Conservation (phyloP, 2,329 filamentous ascomycete genomes). For the Neofusicoccum sp. region DNA sequence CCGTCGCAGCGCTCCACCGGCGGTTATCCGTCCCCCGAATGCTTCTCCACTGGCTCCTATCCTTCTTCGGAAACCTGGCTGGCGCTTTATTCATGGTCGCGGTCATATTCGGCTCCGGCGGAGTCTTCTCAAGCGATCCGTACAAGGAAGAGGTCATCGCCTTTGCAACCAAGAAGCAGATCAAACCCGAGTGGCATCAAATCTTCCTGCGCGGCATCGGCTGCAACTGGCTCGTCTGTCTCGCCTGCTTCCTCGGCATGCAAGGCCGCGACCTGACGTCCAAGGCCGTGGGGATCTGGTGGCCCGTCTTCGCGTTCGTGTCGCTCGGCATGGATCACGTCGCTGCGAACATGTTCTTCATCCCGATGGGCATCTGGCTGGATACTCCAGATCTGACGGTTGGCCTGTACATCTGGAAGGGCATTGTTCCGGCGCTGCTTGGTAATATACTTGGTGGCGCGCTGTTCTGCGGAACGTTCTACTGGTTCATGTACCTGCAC, state of each 20-base stretch:
- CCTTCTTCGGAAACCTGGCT: slow-evolving; percentile 54
- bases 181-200: slow-evolving; percentile 25
- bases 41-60: slow-evolving; percentile 48
- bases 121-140: slow-evolving; percentile 41
- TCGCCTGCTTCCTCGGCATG: slow-evolving; percentile 29
- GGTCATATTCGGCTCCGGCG: slow-evolving; percentile 55
- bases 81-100: slow-evolving; percentile 53
- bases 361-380: slow-evolving; percentile 32
- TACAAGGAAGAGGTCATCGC: slow-evolving; percentile 25
- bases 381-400: slow-evolving; percentile 27
- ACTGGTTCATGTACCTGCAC: slow-evolving; percentile 13
- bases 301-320: slow-evolving; percentile 32
- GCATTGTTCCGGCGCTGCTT: slow-evolving; percentile 30
- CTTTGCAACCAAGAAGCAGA: slow-evolving; percentile 27
- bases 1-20: slow-evolving; percentile 27
- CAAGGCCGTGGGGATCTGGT: slow-evolving; percentile 33
- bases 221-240: slow-evolving; percentile 31
- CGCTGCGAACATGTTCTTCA: slow-evolving; percentile 34
- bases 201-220: slow-evolving; percentile 31
- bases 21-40: slow-evolving; percentile 39
- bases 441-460: slow-evolving; percentile 32
- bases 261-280: slow-evolving; percentile 28
- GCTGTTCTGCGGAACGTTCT: slow-evolving; percentile 8
- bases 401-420: slow-evolving; percentile 34
- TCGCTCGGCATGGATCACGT: slow-evolving; percentile 32